These are phyloP conservation scores for Lithohypha guttulata DNA, from an alignment of 2,329 filamentous ascomycete species.

Conservation along the genomic window DNA sequence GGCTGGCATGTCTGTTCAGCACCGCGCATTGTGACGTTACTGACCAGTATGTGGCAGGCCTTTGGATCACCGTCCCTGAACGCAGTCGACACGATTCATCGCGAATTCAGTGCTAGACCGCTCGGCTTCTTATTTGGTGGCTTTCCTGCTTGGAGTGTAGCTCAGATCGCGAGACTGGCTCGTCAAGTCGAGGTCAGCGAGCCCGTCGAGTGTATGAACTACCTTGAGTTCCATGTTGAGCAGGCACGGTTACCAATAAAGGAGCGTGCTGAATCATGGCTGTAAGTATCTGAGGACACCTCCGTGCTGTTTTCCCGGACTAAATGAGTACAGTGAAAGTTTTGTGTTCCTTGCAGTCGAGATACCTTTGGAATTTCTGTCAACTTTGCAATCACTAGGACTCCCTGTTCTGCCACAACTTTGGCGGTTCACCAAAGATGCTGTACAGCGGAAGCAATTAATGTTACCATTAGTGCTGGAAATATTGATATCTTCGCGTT, in stretches of 20 bases:
- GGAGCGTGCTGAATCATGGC: slow-evolving; percentile 1
- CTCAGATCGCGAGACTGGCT: not conserved
- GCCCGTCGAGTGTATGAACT: slow-evolving; percentile 6
- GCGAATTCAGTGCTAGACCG: not conserved
- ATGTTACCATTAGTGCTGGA: not conserved
- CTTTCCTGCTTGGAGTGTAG: slow-evolving; percentile 3
- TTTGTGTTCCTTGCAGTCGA: not conserved
- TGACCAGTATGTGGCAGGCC: no score
- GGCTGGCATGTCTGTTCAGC: no score
- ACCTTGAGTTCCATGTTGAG: not conserved
- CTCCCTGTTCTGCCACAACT: slow-evolving; percentile 1
- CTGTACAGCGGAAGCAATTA: not conserved
- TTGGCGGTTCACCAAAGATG: not conserved
- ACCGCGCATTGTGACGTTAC: no score
- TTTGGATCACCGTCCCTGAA: no score
- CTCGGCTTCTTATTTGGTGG: slow-evolving; percentile 3
- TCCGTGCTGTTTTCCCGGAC: not conserved
- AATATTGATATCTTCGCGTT: not conserved
- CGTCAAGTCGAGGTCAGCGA: slow-evolving; percentile 2
- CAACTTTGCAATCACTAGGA: slow-evolving; percentile 1
- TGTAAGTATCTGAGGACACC: not conserved
- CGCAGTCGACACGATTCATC: not conserved
- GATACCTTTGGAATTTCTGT: slow-evolving; percentile 4
- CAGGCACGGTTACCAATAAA: not conserved
- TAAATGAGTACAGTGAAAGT: not conserved